phyloP scores from a whole-genome alignment of 176 grass and related monocot genomes.

The Oryza glaberrima region DNA sequence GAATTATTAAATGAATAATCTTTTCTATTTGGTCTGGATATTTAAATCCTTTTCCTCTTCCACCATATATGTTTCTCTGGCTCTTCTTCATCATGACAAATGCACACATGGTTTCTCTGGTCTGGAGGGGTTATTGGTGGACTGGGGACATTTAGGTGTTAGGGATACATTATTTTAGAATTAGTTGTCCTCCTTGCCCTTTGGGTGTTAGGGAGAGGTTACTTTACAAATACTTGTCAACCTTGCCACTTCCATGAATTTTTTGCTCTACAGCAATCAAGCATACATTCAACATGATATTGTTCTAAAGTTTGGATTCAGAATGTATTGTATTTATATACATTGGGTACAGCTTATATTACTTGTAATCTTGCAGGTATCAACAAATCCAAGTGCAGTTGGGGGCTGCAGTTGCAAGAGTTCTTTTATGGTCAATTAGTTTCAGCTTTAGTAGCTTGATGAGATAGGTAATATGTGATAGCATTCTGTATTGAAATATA shows the following conservation, averaged over 20 bases:
- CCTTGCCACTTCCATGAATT: not conserved
- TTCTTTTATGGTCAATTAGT: slow-evolving; percentile 63
- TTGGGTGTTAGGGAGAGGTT: not conserved
- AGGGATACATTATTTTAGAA: not conserved
- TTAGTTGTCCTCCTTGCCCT: not conserved
- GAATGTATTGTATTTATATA: slow-evolving; percentile 1
- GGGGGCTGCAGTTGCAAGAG: slow-evolving; percentile 67
- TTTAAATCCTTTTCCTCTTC: not conserved
- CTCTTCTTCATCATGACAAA: not conserved
- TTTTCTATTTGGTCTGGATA: slow-evolving; percentile 3
- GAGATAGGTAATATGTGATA: slow-evolving; percentile 18
- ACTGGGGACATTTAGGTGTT: not conserved
- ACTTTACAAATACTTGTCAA: not conserved
- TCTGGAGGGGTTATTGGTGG: not conserved
- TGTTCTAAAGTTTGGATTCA: not conserved
- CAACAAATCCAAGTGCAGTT: slow-evolving; percentile 60
- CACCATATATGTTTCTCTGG: not conserved
- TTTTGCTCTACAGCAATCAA: not conserved
- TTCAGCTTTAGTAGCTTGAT: slow-evolving; percentile 11
- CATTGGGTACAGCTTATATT: not conserved
- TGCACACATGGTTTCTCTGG: not conserved
- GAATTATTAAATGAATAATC: not conserved
- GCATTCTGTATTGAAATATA: slow-evolving; percentile 30
- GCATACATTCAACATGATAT: not conserved
- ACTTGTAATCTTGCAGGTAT: slow-evolving; percentile 41